Conservation (phyloP, 805 yeast genomes). For the Jamesozyma rosinii region DNA sequence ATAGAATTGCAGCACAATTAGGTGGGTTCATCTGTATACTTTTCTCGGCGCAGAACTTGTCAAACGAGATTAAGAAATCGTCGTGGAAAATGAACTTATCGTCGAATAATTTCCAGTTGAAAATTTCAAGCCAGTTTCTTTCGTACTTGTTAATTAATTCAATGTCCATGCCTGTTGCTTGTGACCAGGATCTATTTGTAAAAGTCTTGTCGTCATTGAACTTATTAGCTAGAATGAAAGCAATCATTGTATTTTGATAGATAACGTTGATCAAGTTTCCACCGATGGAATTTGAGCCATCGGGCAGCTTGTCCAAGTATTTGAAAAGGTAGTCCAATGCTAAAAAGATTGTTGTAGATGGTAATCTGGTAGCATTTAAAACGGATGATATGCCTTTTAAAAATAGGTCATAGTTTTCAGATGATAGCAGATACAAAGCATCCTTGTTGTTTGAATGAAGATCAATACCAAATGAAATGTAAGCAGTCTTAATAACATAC, state of each 20-base stretch:
- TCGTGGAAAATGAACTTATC: constrained; percentile 23
- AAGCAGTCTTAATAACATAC: constrained; percentile 66
- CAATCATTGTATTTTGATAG: constrained; percentile 51
- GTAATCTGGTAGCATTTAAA: constrained; percentile 78
- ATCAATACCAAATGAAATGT: constrained; percentile 51
- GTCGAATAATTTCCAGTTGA: constrained; percentile 51
- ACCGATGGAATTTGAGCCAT: constrained; percentile 26
- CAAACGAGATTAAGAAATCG: constrained; percentile 20
- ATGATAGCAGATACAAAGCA: constrained; percentile 25
- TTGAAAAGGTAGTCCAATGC: constrained; percentile 73
- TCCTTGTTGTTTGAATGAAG: constrained; percentile 8
- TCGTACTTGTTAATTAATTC: constrained; percentile 56
- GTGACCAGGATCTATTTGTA: constrained; percentile 90
- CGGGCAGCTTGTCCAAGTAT: constrained; percentile 36
- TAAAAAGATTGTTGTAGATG: constrained; percentile 69
- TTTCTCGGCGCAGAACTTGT: constrained; percentile 14
- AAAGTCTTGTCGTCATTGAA: constrained; percentile 95
- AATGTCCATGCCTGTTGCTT: constrained; percentile 78
- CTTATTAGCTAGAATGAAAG: constrained; percentile 81
- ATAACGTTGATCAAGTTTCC: constrained; percentile 32
- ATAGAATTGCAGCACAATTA: neutral
- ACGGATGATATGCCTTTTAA: constrained; percentile 56
- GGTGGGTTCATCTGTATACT: neutral
- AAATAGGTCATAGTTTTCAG: constrained; percentile 32
- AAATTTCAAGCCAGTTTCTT: constrained; percentile 53